Evolutionary conservation across 2,329 filamentous ascomycete species (phyloP).

Genomic region (Talaromyces sp.): DNA sequence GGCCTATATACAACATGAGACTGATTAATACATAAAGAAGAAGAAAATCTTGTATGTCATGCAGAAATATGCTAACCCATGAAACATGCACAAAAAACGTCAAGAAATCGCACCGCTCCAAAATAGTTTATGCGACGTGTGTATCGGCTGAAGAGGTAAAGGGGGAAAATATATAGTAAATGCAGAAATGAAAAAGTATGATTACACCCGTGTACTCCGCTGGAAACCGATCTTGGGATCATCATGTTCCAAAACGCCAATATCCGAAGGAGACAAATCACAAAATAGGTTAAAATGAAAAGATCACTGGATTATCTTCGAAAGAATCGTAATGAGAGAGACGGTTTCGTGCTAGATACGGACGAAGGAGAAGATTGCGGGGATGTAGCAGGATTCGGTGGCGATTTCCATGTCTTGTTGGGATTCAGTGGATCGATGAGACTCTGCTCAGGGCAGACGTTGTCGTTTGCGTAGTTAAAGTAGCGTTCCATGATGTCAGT

Average conservation of each 20-base stretch:
- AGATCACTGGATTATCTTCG: background rate
- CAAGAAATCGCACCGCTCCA: conserved; percentile 3
- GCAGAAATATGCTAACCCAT: background rate
- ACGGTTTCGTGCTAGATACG: background rate
- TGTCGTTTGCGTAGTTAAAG: conserved; percentile 19
- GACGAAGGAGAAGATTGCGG: background rate
- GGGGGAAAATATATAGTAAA: background rate
- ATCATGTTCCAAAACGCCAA: conserved; percentile 8
- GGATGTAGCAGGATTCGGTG: background rate
- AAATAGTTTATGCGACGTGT: conserved; percentile 1
- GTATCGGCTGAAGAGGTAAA: background rate
- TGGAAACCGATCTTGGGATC: conserved; percentile 5
- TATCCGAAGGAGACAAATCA: background rate
- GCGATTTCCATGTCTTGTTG: conserved; percentile 6
- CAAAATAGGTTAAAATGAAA: background rate
- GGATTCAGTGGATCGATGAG: conserved; percentile 14
- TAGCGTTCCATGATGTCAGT: conserved; percentile 19
- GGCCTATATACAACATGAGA: conserved; percentile 1
- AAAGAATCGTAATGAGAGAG: conserved; percentile 1
- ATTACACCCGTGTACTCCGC: conserved; percentile 11
- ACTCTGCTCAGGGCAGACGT: conserved; percentile 13
- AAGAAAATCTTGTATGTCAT: background rate
- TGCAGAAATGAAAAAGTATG: background rate
- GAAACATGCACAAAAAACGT: conserved; percentile 1
- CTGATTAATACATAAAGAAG: background rate